Base-by-base conservation (phyloP, 192 early-diverging fungal genomes). In the Phlyctochytrium arcticum region DNA sequence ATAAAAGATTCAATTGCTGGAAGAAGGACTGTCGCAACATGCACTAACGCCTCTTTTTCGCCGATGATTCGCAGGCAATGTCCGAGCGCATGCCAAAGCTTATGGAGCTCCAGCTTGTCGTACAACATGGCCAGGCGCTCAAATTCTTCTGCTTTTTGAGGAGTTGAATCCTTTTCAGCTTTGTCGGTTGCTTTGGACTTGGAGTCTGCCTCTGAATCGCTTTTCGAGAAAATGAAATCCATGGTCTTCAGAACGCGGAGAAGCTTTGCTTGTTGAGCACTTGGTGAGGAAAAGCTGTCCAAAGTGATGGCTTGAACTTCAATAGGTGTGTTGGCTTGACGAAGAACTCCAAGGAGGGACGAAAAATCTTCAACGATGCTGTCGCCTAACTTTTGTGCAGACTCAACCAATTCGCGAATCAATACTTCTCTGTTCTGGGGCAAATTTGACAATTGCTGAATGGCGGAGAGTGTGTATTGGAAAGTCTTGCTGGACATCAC, bases 1-100 rank as follows among this genome's bases (percentile, higher is more conserved):
- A 98, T 95, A 61, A 96, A 95, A 5, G 92, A 89, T 79, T 98
- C 96, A 67, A 98, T 95, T 24, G 94, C 69, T 17, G 96, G 96
- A 46, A 98, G 72, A 5, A 98, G 70, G 19, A 96, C 90, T 0
- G 96, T 96, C 1, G 91, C 93, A 6, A 95, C 89, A 69, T 93
- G 88, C 21, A 90, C 85, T 71, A 96, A 80, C 5, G 62, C 55
- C 9, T 85, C 75, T 42, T 90, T 86, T 30, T 88, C 82, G 27
- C 83, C 81, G 54, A 94, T 91, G 42, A 84, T 64, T 5, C 78
- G 71, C 57, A 98, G 77, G 42, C 87, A 89, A 17, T 74, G 66
- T 21, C 94, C 91, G 6, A 96, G 75, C 24, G 77, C 75, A 34
- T 83, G 79, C 96, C 94, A 97, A 29, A 97, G 77, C 32, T 65